Conservation (phyloP, 2,329 filamentous ascomycete genomes). For the Coniochaeta prunicola region DNA sequence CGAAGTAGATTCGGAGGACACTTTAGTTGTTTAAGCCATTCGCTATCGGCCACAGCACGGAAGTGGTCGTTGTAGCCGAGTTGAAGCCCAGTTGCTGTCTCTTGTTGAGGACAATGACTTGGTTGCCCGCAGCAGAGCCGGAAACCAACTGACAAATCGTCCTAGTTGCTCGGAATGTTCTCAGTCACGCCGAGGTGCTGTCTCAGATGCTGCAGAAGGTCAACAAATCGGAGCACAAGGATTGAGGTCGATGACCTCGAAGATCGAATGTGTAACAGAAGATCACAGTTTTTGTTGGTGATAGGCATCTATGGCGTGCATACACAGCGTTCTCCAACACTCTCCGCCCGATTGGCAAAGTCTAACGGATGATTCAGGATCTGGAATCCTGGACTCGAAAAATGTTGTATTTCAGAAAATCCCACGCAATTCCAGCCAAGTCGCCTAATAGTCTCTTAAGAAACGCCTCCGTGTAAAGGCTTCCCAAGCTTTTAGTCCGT, state of each 20-base stretch:
- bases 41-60: not conserved
- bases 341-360: not conserved
- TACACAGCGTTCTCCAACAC: not conserved
- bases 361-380: not conserved
- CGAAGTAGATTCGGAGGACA: not conserved
- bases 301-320: not conserved
- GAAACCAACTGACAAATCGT: not conserved
- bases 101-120: not conserved
- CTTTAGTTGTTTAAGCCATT: not conserved
- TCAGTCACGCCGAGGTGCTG: not conserved
- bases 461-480: not conserved
- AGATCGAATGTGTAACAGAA: conserved; percentile 1
- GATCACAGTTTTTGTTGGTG: not conserved
- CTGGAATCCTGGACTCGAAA: not conserved
- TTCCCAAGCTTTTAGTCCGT: conserved; percentile 1
- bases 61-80: not conserved
- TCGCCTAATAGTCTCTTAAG: not conserved
- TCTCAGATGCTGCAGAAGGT: not conserved
- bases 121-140: not conserved
- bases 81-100: not conserved
- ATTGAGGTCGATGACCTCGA: not conserved
- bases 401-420: conserved; percentile 2
- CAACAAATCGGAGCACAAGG: not conserved
- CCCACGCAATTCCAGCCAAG: not conserved
- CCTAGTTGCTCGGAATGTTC: not conserved